These are phyloP conservation scores for Fusarium goolgardi DNA, from an alignment of 2,329 filamentous ascomycete genomes.

Conservation along the genomic window DNA sequence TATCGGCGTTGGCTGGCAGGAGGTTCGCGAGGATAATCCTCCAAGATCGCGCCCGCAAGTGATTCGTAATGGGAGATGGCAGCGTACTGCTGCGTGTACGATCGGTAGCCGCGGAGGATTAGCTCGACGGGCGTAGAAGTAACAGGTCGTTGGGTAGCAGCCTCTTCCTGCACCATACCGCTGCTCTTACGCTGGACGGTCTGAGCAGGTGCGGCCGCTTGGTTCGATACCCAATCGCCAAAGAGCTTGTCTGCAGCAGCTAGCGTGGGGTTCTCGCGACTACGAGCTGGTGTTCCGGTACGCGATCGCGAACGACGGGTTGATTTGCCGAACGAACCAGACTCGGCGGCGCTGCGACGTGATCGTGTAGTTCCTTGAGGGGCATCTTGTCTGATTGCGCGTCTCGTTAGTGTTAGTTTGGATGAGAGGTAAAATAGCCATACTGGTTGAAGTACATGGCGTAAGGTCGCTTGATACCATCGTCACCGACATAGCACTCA, in stretches of 20 bases:
- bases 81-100: conserved; percentile 77
- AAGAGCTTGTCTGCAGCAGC: conserved; percentile 72
- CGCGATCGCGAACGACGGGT: conserved; percentile 71
- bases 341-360: conserved; percentile 67
- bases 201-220: conserved; percentile 51
- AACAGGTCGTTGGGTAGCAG: conserved; percentile 51
- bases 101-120: conserved; percentile 83
- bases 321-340: conserved; percentile 75
- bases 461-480: conserved; percentile 73
- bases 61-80: conserved; percentile 90
- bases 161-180: conserved; percentile 56
- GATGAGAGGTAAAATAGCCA: conserved; percentile 31
- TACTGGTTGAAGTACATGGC: conserved; percentile 75
- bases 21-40: conserved; percentile 92
- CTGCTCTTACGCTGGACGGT: conserved; percentile 53
- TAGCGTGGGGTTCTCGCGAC: conserved; percentile 70
- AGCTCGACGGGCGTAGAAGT: conserved; percentile 73
- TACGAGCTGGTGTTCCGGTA: conserved; percentile 67
- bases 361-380: conserved; percentile 61
- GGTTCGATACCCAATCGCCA: conserved; percentile 66
- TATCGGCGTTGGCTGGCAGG: conserved; percentile 76
- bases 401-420: conserved; percentile 19
- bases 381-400: conserved; percentile 61
- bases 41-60: conserved; percentile 86
- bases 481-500: conserved; percentile 73